Conservation (phyloP, 228 moss, liverwort and hornwort species). For the Sphagnum magellanicum region DNA sequence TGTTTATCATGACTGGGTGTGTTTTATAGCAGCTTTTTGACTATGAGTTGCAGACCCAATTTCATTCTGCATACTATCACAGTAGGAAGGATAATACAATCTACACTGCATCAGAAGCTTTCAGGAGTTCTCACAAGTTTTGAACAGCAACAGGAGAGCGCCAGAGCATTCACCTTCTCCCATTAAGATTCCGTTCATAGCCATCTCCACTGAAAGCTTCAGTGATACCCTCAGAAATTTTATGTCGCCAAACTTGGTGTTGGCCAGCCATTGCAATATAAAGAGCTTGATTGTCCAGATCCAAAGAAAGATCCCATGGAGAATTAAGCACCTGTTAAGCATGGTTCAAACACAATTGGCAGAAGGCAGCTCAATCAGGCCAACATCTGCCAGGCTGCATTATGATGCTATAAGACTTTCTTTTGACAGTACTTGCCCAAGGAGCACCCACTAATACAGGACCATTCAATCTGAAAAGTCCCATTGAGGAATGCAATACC, state of each 20-base stretch:
- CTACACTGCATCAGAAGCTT: too few relatives aligned
- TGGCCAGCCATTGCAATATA: slow-evolving; percentile 93
- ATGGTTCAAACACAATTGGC: background rate
- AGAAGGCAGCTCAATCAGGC: too few relatives aligned
- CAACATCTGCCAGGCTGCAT: background rate
- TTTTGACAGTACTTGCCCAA: too few relatives aligned
- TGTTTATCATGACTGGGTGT: too few relatives aligned
- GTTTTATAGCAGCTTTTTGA: too few relatives aligned
- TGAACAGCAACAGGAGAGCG: too few relatives aligned
- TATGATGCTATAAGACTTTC: background rate
- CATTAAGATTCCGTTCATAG: slow-evolving; percentile 93
- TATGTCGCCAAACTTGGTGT: slow-evolving; percentile 87
- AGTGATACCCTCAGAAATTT: slow-evolving; percentile 48
- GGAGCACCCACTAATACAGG: too few relatives aligned
- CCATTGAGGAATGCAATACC: slow-evolving; percentile 20
- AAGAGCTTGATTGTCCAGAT: slow-evolving; percentile 46
- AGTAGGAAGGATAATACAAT: too few relatives aligned
- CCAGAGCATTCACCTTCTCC: slow-evolving; percentile 39
- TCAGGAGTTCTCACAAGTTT: too few relatives aligned
- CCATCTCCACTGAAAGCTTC: slow-evolving; percentile 93
- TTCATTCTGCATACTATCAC: too few relatives aligned
- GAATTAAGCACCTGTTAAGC: slow-evolving; percentile 73
- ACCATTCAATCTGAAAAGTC: background rate
- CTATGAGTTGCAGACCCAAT: too few relatives aligned
- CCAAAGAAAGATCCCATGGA: slow-evolving; percentile 90